Evolutionary conservation across 2,329 filamentous ascomycete species (phyloP), one percentile per base, ranked within the genome.

Genomic region (Hymenoscyphus fraxineus): DNA sequence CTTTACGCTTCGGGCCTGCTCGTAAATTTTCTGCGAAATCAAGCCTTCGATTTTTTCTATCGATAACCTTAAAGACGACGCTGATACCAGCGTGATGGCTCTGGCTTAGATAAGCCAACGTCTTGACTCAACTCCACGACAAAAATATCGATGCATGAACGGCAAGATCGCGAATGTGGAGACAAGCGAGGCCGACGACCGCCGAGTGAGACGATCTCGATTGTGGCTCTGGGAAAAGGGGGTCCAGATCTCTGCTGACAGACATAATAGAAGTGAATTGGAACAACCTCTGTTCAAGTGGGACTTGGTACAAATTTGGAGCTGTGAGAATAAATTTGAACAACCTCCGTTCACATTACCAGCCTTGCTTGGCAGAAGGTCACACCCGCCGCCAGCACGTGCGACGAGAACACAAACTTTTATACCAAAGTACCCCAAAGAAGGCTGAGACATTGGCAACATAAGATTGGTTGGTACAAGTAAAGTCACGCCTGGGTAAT

Each of bases 101-200:
- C 19, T 27, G 19, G 47, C 47, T 54, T 10, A 54, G 47, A 27
- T 54, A 27, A 54, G 19, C 35, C 35, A 54, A 22, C 13, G 9
- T 27, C 22, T 54, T 27, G 47, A 27, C 19, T 22, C 19, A 54
- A 54, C 47, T 19, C 47, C 22, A 22, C 19, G 19, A 12, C 47
- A 13, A 54, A 54, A 54, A 54, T 19, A 22, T 54, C 47, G 47
- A 27, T 54, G 47, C 47, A 54, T 54, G 47, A 54, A 54, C 22
- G 19, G 10, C n/a, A 54, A 54, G 19, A 12, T 54, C n/a, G 22
- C 19, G 19, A 54, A 54, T 54, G 47, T 22, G 47, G 47, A 54
- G 19, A 19, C 47, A 22, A 54, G 47, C 19, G 22, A 22, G 22
- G 19, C 22, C 13, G 47, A 27, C 13, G 47, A 27, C 13, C 10